Evolutionary conservation across 2,329 filamentous ascomycete species (phyloP).

Genomic region (Xylaria sp.): DNA sequence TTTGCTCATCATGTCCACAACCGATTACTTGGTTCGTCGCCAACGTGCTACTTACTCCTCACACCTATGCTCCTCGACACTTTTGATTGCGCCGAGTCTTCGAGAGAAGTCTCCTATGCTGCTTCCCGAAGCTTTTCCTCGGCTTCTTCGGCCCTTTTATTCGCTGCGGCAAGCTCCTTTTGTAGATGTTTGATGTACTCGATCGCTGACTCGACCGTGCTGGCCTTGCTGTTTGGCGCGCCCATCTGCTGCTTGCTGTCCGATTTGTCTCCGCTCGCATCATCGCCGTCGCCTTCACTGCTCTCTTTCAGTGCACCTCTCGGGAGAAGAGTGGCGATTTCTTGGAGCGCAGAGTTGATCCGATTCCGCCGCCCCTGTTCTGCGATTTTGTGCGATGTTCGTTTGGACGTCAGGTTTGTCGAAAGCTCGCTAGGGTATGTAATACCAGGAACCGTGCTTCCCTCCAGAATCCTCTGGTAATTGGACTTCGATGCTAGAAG

Average conservation of each 20-base stretch:
- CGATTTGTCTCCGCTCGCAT: conserved; percentile 38
- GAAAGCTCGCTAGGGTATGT: conserved; percentile 87
- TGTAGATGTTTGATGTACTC: conserved; percentile 87
- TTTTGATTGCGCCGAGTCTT: neutral
- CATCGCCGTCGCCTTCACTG: conserved; percentile 43
- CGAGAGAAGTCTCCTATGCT: neutral
- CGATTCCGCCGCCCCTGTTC: conserved; percentile 93
- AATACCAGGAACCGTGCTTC: conserved; percentile 82
- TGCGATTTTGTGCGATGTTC: conserved; percentile 95
- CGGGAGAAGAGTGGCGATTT: conserved; percentile 85
- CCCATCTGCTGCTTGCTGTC: conserved; percentile 38
- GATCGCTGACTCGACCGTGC: conserved; percentile 95
- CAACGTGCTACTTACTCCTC: neutral
- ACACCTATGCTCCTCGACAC: neutral
- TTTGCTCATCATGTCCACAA: neutral
- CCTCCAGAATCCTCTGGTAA: conserved; percentile 94
- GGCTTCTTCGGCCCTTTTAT: conserved; percentile 56
- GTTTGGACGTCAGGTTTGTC: conserved; percentile 90
- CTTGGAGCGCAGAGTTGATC: conserved; percentile 87
- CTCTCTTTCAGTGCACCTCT: conserved; percentile 42
- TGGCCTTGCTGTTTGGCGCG: conserved; percentile 82
- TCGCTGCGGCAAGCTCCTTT: conserved; percentile 62
- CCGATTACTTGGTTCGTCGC: neutral
- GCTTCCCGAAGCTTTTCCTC: conserved; percentile 53
- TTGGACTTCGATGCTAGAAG: conserved; percentile 92